Evolutionary conservation across 2,329 filamentous ascomycete species (phyloP).

Genomic region (Emericellopsis atlantica): DNA sequence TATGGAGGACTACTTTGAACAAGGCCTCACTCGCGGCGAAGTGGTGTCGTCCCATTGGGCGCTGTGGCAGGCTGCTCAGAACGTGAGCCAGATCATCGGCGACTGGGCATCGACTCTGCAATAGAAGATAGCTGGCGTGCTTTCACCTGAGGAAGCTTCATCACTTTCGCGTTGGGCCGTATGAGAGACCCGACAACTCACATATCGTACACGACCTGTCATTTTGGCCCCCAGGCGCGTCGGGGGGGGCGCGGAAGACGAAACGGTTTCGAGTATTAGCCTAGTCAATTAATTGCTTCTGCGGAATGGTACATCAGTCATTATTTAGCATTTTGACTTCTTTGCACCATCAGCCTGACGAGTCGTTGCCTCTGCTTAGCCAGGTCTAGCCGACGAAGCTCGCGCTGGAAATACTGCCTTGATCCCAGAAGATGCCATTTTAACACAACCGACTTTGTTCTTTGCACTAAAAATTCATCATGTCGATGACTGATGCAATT

Average conservation of each 20-base stretch:
- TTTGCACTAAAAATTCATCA: background rate
- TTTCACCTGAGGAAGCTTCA: background rate
- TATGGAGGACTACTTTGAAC: constrained; percentile 53
- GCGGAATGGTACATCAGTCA: background rate
- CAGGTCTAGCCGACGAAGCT: background rate
- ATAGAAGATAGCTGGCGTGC: background rate
- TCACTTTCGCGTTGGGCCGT: background rate
- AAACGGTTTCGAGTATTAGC: background rate
- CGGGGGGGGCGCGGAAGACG: background rate
- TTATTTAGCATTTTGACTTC: background rate
- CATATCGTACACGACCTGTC: background rate
- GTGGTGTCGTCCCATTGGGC: constrained; percentile 68
- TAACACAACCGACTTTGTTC: background rate
- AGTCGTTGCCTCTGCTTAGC: background rate
- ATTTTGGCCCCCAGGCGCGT: background rate
- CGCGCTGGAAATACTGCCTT: background rate
- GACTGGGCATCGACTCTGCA: constrained; percentile 30
- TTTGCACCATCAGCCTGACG: background rate
- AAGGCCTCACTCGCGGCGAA: constrained; percentile 41
- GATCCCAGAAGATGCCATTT: background rate
- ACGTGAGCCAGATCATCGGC: constrained; percentile 52
- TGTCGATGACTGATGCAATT: background rate
- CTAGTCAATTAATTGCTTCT: background rate
- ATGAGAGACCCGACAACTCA: background rate
- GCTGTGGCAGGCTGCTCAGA: constrained; percentile 53